A percentile compares a stretch with the other conserved stretches of the same genome.
Conservation (phyloP, 2,329 filamentous ascomycete genomes). For the Scopulariopsis brevicaulis region DNA sequence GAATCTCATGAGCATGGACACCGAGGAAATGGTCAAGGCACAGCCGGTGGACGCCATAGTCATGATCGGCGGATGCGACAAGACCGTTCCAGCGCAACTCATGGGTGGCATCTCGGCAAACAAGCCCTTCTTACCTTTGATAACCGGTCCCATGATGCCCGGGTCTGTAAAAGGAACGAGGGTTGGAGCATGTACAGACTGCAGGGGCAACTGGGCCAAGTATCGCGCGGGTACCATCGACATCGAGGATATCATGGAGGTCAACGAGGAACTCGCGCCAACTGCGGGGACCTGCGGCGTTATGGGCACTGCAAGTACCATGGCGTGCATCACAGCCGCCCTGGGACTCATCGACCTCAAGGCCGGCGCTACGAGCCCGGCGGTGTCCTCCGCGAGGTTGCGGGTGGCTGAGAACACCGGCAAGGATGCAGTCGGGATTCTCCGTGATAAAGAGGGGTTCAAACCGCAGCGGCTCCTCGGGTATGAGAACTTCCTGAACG, state of each 20-base stretch:
- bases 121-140: constrained; percentile 56
- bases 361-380: constrained; percentile 69
- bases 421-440: constrained; percentile 53
- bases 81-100: constrained; percentile 61
- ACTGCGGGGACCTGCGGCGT: constrained; percentile 76
- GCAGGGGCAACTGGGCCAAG: constrained; percentile 60
- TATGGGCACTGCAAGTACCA: constrained; percentile 87
- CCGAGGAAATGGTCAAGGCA: constrained; percentile 65
- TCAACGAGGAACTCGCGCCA: constrained; percentile 64
- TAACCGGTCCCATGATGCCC: constrained; percentile 68
- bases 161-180: constrained; percentile 52
- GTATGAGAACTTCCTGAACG: constrained; percentile 70
- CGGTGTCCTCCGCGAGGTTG: constrained; percentile 66
- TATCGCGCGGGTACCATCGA: constrained; percentile 56
- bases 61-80: constrained; percentile 62
- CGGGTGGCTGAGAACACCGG: constrained; percentile 68
- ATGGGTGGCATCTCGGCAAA: constrained; percentile 70
- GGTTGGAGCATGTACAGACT: constrained; percentile 66
- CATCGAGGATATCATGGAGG: constrained; percentile 57
- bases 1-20: constrained; percentile 72
- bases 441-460: constrained; percentile 56
- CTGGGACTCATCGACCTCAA: constrained; percentile 67
- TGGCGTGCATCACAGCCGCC: constrained; percentile 74
- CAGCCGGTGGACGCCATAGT: constrained; percentile 60
- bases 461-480: constrained; percentile 61